Conservation (phyloP, 164 flowering plant genomes). For the Vitis riparia region DNA sequence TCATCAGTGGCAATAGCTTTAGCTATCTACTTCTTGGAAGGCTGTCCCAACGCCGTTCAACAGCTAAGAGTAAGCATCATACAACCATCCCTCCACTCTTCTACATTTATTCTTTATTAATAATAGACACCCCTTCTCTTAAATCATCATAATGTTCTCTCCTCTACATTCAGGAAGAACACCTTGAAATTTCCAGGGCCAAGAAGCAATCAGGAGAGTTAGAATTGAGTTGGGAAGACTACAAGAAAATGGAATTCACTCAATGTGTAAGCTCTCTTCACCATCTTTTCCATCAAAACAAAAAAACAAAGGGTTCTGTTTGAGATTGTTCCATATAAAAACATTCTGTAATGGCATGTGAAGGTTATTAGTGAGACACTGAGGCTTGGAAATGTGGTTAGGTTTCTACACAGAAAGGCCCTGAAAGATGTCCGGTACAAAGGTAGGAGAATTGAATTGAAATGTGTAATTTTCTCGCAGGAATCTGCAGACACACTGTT, state of each 20-base stretch:
- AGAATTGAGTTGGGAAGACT: slow-evolving; percentile 82
- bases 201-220: slow-evolving; percentile 51
- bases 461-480: not conserved
- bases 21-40: slow-evolving; percentile 80
- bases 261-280: slow-evolving; percentile 60
- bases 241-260: slow-evolving; percentile 94
- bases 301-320: not conserved
- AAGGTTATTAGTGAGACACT: slow-evolving; percentile 90
- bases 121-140: not conserved
- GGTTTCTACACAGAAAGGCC: slow-evolving; percentile 89
- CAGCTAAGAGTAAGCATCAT: slow-evolving; percentile 54
- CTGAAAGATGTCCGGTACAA: slow-evolving; percentile 70
- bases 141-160: too few species aligned
- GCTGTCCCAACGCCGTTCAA: slow-evolving; percentile 58
- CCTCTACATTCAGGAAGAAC: slow-evolving; percentile 68
- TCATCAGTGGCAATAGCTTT: slow-evolving; percentile 85
- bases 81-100: not conserved
- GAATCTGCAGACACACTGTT: slow-evolving; percentile 7
- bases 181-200: slow-evolving; percentile 49
- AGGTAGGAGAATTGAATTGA: slow-evolving; percentile 43
- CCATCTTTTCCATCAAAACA: not conserved
- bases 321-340: not conserved
- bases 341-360: not conserved
- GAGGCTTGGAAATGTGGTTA: slow-evolving; percentile 86
- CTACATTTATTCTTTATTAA: not conserved